Conservation (phyloP, 2,329 filamentous ascomycete genomes). For the Zasmidium citrigriseum region DNA sequence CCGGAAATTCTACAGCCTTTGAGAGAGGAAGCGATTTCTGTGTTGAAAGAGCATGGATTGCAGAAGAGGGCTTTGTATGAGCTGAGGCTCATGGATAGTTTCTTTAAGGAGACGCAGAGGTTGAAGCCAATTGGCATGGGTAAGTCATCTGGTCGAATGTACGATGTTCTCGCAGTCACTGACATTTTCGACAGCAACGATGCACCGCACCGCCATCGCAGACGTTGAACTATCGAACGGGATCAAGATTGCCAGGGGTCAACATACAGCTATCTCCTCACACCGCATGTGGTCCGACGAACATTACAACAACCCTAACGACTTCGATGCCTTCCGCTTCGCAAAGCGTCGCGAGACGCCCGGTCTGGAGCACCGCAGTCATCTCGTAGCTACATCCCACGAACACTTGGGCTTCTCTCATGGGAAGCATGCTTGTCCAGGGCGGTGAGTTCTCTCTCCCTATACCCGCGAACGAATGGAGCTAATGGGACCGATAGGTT, state of each 20-base stretch:
- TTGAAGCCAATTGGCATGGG: constrained; percentile 22
- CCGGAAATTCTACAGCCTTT: constrained; percentile 29
- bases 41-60: constrained; percentile 31
- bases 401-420: constrained; percentile 32
- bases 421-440: constrained; percentile 27
- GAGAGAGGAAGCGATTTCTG: constrained; percentile 18
- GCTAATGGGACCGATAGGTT: constrained; percentile 39
- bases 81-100: constrained; percentile 35
- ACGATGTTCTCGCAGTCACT: too few relatives aligned
- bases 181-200: constrained; percentile 7
- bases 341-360: constrained; percentile 20
- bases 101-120: constrained; percentile 37
- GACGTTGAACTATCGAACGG: constrained; percentile 31
- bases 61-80: constrained; percentile 32
- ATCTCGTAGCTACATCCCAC: constrained; percentile 19
- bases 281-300: constrained; percentile 17
- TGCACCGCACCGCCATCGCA: constrained; percentile 29
- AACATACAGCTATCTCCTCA: constrained; percentile 16
- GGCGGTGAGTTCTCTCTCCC: too few relatives aligned
- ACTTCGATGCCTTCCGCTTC: constrained; percentile 29
- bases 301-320: constrained; percentile 22
- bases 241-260: constrained; percentile 27
- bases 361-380: constrained; percentile 21
- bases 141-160: too few relatives aligned
- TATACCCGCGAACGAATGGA: too few relatives aligned